phyloP scores from a whole-genome alignment of 345 rosid genomes.

The Laguncularia racemosa region DNA sequence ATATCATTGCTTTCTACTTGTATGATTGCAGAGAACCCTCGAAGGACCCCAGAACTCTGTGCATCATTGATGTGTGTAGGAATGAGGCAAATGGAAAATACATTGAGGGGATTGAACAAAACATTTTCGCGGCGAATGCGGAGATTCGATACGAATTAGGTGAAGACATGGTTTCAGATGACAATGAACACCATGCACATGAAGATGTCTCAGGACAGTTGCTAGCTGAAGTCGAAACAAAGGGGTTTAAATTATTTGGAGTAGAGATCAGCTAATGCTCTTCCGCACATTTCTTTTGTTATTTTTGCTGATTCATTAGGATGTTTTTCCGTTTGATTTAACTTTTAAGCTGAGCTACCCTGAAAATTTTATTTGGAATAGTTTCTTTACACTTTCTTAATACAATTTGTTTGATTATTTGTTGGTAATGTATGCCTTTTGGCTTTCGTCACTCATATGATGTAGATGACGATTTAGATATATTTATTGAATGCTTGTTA shows the following conservation, averaged over 20 bases:
- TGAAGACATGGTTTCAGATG: background rate
- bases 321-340: too few species aligned
- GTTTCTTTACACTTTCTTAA: too few species aligned
- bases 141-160: background rate
- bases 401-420: too few species aligned
- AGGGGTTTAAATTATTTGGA: constrained; percentile 42
- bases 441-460: too few species aligned
- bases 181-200: background rate
- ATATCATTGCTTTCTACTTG: constrained; percentile 35
- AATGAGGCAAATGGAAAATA: background rate
- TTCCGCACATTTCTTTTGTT: too few species aligned
- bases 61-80: constrained; percentile 31
- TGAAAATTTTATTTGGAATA: too few species aligned
- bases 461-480: too few species aligned
- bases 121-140: background rate
- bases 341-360: too few species aligned
- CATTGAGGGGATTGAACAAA: background rate
- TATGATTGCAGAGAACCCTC: constrained; percentile 21
- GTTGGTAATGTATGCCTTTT: too few species aligned
- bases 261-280: constrained; percentile 19
- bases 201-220: too few species aligned
- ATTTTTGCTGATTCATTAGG: too few species aligned
- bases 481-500: too few species aligned
- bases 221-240: background rate
- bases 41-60: constrained; percentile 13